These are phyloP conservation scores for Mycena haematopus DNA, from an alignment of 768 basidiomycete species.

Conservation along the genomic window DNA sequence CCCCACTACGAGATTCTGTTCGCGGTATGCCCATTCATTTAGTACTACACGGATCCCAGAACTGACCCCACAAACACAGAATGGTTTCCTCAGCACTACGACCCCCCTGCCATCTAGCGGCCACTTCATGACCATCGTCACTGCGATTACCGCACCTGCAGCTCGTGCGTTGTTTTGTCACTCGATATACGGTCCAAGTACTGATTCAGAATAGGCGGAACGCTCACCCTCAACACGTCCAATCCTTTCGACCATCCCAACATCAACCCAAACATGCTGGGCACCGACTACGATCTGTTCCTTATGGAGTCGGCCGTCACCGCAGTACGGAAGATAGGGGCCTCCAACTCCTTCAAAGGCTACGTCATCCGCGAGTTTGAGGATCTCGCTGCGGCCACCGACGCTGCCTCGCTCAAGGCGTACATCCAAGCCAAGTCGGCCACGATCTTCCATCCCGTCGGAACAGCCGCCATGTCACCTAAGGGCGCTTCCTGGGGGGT, in stretches of 20 bases:
- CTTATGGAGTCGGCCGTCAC: no score
- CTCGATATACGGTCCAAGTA: no score
- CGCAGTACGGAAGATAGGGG: constrained; percentile 32
- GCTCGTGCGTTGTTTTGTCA: no score
- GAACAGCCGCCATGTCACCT: no score
- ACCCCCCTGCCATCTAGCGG: constrained; percentile 13
- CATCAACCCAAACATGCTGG: constrained; percentile 35
- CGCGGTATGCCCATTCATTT: constrained; percentile 11
- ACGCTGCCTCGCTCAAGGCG: constrained; percentile 28
- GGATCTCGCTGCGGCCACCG: constrained; percentile 30
- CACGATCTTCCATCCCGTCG: no score
- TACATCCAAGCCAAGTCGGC: constrained; percentile 34
- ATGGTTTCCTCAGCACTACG: constrained; percentile 9
- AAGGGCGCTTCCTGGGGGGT: no score
- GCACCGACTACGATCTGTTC: constrained; percentile 32
- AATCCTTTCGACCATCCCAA: constrained; percentile 37
- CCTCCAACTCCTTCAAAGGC: constrained; percentile 36
- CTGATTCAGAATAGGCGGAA: no score
- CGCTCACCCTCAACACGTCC: constrained; percentile 34
- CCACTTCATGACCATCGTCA: no score
- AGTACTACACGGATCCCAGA: no score
- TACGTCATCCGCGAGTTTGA: constrained; percentile 33
- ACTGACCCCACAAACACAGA: background rate
- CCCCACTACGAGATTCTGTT: constrained; percentile 33
- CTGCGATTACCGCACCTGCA: no score